Evolutionary conservation across 202 grass and related monocot genomes (phyloP).

Genomic region (Schoenoplectus tabernaemontani): DNA sequence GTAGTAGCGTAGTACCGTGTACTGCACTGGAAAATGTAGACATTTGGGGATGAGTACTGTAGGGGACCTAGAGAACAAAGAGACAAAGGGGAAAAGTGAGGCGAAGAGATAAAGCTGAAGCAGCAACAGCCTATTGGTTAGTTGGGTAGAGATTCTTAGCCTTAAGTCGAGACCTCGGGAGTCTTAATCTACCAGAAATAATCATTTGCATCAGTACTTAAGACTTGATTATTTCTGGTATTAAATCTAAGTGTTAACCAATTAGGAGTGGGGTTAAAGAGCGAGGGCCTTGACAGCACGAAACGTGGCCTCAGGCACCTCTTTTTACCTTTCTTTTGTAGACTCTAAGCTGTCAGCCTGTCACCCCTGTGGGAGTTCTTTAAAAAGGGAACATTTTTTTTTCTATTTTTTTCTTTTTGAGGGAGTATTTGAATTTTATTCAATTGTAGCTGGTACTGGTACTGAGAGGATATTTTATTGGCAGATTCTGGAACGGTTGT

Average conservation of each 20-base stretch:
- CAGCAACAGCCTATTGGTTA: conserved; percentile 4
- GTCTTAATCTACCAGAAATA: background rate
- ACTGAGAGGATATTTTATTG: conserved; percentile 29
- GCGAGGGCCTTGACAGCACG: conserved; percentile 29
- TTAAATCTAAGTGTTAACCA: conserved; percentile 17
- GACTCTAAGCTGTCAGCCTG: conserved; percentile 23
- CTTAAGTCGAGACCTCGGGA: conserved; percentile 28
- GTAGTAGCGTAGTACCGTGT: background rate
- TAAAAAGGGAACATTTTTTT: background rate
- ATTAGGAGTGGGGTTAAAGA: conserved; percentile 22
- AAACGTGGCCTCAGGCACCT: conserved; percentile 57
- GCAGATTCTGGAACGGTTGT: conserved; percentile 30
- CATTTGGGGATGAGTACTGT: background rate
- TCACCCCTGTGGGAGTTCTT: conserved; percentile 3
- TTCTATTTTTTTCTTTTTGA: background rate
- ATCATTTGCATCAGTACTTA: conserved; percentile 37
- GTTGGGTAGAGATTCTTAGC: background rate
- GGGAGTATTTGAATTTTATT: background rate
- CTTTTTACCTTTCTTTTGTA: no score
- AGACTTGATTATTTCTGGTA: conserved; percentile 11
- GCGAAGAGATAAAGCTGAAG: background rate
- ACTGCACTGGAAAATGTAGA: background rate
- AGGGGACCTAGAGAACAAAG: conserved; percentile 21
- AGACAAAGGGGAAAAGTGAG: background rate
- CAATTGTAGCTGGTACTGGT: conserved; percentile 23